phyloP scores from a whole-genome alignment of 2,329 filamentous ascomycete genomes.

The Xylaria sp. region DNA sequence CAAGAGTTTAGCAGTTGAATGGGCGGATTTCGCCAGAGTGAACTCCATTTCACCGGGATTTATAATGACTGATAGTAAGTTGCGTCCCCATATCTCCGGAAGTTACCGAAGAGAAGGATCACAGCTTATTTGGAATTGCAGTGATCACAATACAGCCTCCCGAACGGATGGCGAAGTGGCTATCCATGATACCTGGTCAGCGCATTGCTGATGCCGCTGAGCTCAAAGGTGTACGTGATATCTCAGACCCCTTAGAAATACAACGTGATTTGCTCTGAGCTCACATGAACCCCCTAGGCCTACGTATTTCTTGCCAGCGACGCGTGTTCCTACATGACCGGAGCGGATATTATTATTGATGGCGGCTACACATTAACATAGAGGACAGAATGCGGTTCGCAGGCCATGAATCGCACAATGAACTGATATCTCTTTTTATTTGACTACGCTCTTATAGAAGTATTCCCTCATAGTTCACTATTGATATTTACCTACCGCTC shows the following conservation, averaged over 20 bases:
- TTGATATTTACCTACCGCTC: too few species aligned
- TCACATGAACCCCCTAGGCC: slow-evolving; percentile 31
- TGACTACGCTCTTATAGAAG: too few species aligned
- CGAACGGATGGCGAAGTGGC: slow-evolving; percentile 47
- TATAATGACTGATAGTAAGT: slow-evolving; percentile 50
- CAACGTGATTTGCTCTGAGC: background rate
- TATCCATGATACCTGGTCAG: slow-evolving; percentile 47
- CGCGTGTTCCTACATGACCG: slow-evolving; percentile 56
- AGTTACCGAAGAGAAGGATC: background rate
- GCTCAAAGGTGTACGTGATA: slow-evolving; percentile 46
- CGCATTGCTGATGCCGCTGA: slow-evolving; percentile 50
- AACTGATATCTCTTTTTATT: too few species aligned
- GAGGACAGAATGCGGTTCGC: background rate
- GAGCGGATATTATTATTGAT: slow-evolving; percentile 47
- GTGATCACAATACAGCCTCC: slow-evolving; percentile 49
- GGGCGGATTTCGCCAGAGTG: slow-evolving; percentile 55
- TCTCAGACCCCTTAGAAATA: background rate
- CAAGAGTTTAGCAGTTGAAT: slow-evolving; percentile 56
- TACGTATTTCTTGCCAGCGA: slow-evolving; percentile 55
- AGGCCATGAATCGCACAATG: background rate
- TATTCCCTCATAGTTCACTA: too few species aligned
- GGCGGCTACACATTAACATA: slow-evolving; percentile 49
- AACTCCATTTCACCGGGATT: slow-evolving; percentile 55
- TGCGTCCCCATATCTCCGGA: background rate
- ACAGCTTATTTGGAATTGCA: slow-evolving; percentile 15